Percentiles rank a stretch among this genome's conserved stretches.
Evolutionary conservation across 768 basidiomycete genomes (phyloP).

Genomic region (Amyloporia xantha): DNA sequence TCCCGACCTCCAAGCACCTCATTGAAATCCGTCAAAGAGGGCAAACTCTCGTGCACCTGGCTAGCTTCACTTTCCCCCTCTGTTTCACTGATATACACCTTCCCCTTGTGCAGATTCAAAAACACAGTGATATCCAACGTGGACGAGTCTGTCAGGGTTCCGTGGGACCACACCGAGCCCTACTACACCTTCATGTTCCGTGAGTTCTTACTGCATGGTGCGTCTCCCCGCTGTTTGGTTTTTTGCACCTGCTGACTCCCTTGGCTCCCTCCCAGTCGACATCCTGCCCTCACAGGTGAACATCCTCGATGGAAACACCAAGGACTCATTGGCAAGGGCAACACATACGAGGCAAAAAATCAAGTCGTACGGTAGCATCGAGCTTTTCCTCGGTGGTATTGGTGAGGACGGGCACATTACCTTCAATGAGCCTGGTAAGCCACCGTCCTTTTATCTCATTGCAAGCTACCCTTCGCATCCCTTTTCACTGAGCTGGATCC

Average conservation of each 20-base stretch:
- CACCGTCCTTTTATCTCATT: too few relatives aligned
- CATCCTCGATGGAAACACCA: slow-evolving; percentile 76
- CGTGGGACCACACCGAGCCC: slow-evolving; percentile 75
- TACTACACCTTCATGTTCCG: too few relatives aligned
- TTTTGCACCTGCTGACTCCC: too few relatives aligned
- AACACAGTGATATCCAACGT: too few relatives aligned
- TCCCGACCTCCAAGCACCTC: slow-evolving; percentile 81
- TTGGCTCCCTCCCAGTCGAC: slow-evolving; percentile 42
- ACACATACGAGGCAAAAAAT: too few relatives aligned
- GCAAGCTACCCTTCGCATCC: too few relatives aligned
- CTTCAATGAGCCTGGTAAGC: too few relatives aligned
- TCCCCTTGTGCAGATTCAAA: slow-evolving; percentile 32
- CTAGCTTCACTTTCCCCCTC: slow-evolving; percentile 21
- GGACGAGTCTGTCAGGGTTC: slow-evolving; percentile 89
- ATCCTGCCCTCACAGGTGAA: slow-evolving; percentile 76
- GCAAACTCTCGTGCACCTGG: too few relatives aligned
- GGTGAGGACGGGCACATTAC: too few relatives aligned
- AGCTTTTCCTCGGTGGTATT: too few relatives aligned
- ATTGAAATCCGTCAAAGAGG: slow-evolving; percentile 74
- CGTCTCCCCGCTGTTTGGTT: slow-evolving; percentile 18
- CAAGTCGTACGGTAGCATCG: too few relatives aligned
- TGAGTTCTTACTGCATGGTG: slow-evolving; percentile 85
- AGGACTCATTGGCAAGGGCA: slow-evolving; percentile 84
- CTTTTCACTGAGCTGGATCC: slow-evolving; percentile 77
- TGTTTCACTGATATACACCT: too few relatives aligned